Base-by-base conservation (phyloP, 2,329 filamentous ascomycete species). In the Apiospora phragmitis region DNA sequence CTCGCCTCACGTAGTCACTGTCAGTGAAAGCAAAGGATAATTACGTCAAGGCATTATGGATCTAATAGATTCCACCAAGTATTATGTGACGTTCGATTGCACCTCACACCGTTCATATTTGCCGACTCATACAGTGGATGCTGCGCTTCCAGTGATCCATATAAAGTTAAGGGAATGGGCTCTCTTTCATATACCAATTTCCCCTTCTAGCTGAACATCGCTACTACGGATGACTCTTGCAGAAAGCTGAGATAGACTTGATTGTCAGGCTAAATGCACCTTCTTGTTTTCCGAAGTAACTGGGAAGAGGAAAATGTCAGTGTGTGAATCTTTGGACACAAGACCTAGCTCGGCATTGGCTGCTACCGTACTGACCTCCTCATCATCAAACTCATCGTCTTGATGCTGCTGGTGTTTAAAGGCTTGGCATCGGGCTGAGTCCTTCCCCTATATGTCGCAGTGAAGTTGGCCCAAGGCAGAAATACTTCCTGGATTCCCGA, bases 321-420 rank as follows among this genome's bases (percentile, higher is more conserved):
- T 14, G 1, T 12, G 18, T 14, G 1, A 2, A 4, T 14, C 8
- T n/a, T 38, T 12, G 0, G 3, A n/a, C 12, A 5, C 9, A 1
- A n/a, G 9, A 38, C 8, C 8, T 38, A 1, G 2, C 8, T n/a
- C 18, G 18, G 18, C 9, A 2, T 35, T 3, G 21, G 21, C 18
- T 4, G 9, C 12, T 18, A 62, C 9, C 16, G 3, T 16, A 62
- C 55, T 9, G 38, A 62, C 55, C 55, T 62, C 24, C 55, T 38
- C 55, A 62, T 62, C 55, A 62, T 62, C 32, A 62, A 24, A 12
- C 29, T 62, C 21, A 62, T 38, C 18, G 55, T 62, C 55, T 62
- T 62, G 32, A 38, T 62, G 32, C 55, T 62, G 21, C 55, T 62
- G 32, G 9, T 62, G 18, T 62, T 62, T 32, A 62, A 21, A 14